These are phyloP conservation scores for Vigna nakashimae DNA, from an alignment of 306 rosid genomes.

Conservation along the genomic window DNA sequence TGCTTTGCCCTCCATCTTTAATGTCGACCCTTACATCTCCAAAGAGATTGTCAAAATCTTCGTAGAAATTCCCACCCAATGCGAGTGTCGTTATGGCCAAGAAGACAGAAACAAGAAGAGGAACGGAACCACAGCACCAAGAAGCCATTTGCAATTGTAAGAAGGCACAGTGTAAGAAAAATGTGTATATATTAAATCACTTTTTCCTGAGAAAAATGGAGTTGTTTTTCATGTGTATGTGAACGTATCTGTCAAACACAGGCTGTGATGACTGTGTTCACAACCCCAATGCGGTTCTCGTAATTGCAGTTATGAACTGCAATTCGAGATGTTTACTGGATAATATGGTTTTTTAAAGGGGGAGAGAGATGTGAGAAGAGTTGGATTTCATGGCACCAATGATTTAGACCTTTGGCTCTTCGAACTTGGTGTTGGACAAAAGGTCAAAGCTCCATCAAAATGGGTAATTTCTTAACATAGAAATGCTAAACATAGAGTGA, in stretches of 20 bases:
- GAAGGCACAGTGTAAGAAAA: not conserved
- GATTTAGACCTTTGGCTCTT: constrained; percentile 22
- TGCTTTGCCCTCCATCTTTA: constrained; percentile 43
- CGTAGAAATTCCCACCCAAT: constrained; percentile 40
- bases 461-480: constrained; percentile 38
- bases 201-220: not conserved
- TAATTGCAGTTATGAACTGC: constrained; percentile 44
- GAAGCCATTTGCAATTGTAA: constrained; percentile 37
- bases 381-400: not conserved
- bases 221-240: not conserved
- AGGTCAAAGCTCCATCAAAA: constrained; percentile 46
- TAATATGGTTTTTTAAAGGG: not conserved
- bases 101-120: constrained; percentile 36
- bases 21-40: constrained; percentile 50
- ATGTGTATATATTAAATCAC: constrained; percentile 17
- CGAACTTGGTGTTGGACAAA: constrained; percentile 26
- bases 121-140: constrained; percentile 10
- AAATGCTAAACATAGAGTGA: constrained; percentile 41
- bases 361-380: not conserved
- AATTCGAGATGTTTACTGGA: constrained; percentile 15
- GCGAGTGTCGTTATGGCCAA: constrained; percentile 1
- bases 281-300: constrained; percentile 39
- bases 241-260: constrained; percentile 38
- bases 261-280: constrained; percentile 26
- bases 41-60: constrained; percentile 50